phyloP scores from a whole-genome alignment of 1,284 basidiomycete genomes.

The Tilletia horrida region DNA sequence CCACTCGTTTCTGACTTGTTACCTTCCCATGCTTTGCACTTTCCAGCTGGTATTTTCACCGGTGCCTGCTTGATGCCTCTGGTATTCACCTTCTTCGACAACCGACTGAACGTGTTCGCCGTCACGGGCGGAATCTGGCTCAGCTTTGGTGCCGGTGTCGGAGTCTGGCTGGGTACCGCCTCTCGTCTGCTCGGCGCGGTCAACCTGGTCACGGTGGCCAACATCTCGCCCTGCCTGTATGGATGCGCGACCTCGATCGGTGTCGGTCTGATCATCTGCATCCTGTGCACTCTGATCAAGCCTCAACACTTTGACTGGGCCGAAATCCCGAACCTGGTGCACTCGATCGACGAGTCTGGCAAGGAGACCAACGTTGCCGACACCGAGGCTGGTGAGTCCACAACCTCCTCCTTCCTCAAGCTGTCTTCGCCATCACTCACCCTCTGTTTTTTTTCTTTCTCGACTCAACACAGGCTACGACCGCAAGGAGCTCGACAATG shows the following conservation, averaged over 20 bases:
- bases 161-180: slow-evolving; percentile 47
- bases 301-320: slow-evolving; percentile 39
- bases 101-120: slow-evolving; percentile 25
- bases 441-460: not conserved
- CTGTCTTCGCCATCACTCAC: no score
- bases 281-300: slow-evolving; percentile 28
- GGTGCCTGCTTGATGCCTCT: slow-evolving; percentile 36
- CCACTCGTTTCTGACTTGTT: not conserved
- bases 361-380: slow-evolving; percentile 22
- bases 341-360: slow-evolving; percentile 17
- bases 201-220: slow-evolving; percentile 33
- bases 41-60: slow-evolving; percentile 34
- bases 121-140: slow-evolving; percentile 36
- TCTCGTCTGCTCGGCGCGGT: slow-evolving; percentile 34
- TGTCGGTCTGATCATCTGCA: slow-evolving; percentile 31
- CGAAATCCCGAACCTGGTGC: slow-evolving; percentile 26
- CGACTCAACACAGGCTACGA: slow-evolving; percentile 19
- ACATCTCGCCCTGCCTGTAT: slow-evolving; percentile 36
- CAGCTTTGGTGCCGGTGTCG: slow-evolving; percentile 43
- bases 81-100: slow-evolving; percentile 46
- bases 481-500: slow-evolving; percentile 28
- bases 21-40: not conserved
- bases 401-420: not conserved
- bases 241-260: slow-evolving; percentile 43
- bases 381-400: slow-evolving; percentile 5